Evolutionary conservation across 805 yeast species (phyloP), one percentile per base, ranked within the genome.

Genomic region (Candida railenensis): DNA sequence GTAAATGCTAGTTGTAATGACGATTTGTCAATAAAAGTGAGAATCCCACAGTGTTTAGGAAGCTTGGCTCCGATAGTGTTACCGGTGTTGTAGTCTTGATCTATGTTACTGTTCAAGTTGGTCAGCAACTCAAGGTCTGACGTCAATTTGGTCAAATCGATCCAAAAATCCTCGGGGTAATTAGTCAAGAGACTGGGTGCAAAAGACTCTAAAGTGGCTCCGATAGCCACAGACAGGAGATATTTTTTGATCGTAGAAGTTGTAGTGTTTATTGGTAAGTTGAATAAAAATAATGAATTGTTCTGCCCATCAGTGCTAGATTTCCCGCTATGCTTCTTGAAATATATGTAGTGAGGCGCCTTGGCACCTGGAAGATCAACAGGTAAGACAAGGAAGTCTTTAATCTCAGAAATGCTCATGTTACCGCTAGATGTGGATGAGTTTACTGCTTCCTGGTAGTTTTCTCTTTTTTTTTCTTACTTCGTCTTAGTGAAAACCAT

Each of bases 41-140:
- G 74, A 5, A 89, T 69, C 0, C 88, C 92, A 51, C 91, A 83
- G 48, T 86, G 83, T 55, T 82, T 80, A 37, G 95, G 95, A 34
- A 86, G 69, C 53, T 74, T 81, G 46, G 75, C 54, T 2, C 65
- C 63, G 11, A 57, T 58, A 20, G 50, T 63, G 39, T 60, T 65
- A 9, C 57, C 58, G 20, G 51, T 63, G 38, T 60, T 65, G 18
- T 51, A 55, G 11, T 54, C 53, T 14, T 58, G 59, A 28, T 54
- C 57, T 46, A 55, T 14, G 39, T 36, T 36, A 20, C 14, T 19
- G 19, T 19, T 36, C 14, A 16, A 4, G 9, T 59, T 53, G 18
- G 9, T 22, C 3, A 8, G 37, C 11, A 74, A 66, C 55, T 73
- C 72, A 45, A 78, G 58, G 46, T 82, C 85, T 12, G 84, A 78